Evolutionary conservation across 331 rosid species (phyloP), one percentile per base, ranked within the genome.

Genomic region (Pyrus hybrid): DNA sequence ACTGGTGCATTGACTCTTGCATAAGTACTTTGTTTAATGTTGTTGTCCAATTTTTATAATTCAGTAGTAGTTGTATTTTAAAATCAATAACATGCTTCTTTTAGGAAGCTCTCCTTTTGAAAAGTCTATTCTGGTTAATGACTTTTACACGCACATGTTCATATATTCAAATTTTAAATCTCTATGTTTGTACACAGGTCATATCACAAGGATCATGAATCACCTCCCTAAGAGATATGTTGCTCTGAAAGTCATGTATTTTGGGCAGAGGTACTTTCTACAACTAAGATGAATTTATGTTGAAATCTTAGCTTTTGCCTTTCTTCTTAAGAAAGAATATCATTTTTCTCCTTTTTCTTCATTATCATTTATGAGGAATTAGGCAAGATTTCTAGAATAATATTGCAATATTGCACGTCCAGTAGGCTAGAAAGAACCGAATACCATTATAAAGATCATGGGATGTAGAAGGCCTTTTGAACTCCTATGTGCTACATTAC

Each of bases 241-340:
- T 72, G 97, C 98, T 80, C 87, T 94, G 61, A 91, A 88, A 83
- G 84, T 94, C 69, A 90, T 91, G 97, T 94, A 91, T 77, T 91
- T 94, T 73, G 97, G 98, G 49, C 81, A 79, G 80, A 91, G 98
- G 98, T 94, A 91, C 63, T 41, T 28, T 60, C n/a, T 76, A 30
- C 83, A 65, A 28, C 23, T 18, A 4, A 16, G 67, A 16, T 63
- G 37, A 16, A 8, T 64, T 17, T 29, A 29, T 63, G 11, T 16
- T 63, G 29, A 66, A 35, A 33, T 66, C 21, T 35, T 20, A 47
- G 51, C 70, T 66, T n/a, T 66, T 66, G 21, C 69, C 16, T 66
- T 64, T 62, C 20, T 62, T 62, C 67, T 22, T 23, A 58, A 62
- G 20, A 62, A 26, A 2, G 1, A 14, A 28, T 16, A 64, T 64